Evolutionary conservation across 148 eudicot species (phyloP), one percentile per base, ranked within the genome.

Genomic region (Fagopyrum esculentum): DNA sequence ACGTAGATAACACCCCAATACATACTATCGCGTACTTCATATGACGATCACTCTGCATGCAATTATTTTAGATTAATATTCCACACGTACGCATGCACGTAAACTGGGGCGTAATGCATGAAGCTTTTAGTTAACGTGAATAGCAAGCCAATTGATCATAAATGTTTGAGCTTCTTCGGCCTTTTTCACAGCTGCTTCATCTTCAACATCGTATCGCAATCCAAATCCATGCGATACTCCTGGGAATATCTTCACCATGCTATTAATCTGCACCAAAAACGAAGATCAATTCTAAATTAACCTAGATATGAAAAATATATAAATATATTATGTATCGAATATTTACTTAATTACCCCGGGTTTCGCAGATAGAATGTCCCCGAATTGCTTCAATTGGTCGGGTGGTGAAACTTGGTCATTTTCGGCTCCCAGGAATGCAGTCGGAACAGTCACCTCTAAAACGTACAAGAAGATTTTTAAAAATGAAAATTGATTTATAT

Each of bases 371-470:
- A 88, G 73, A 45, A 83, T 79, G 44, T 84, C 78, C 56, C 74
- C 89, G 2, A 88, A 76, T 6, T 79, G 79, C 69, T 80, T 88
- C 48, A 85, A 3, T 35, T 76, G 81, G 43, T 84, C 88, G 0
- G 89, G 81, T 19, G 91, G 81, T 10, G 80, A 81, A 50, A 3
- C 6, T 1, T 44, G 40, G 77, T 88, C 91, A 54, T 70, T 63
- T 68, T 88, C 89, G 35, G 89, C 89, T 43, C 88, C 91, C 54
- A 86, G 51, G 40, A 88, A 73, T 10, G 91, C 76, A 54, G 78
- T 66, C 22, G 92, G 88, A 55, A 51, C 45, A 63, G 83, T 88
- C 4, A 83, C 82, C 71, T 75, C 92, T 88, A 79, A 43, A 72
- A 1, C n/a, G n/a, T n/a, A n/a, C 44, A 52, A 30, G 61, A 22